Conservation (phyloP, 371 early-diverging fungal genomes). For the Lichtheimia ramosa region DNA sequence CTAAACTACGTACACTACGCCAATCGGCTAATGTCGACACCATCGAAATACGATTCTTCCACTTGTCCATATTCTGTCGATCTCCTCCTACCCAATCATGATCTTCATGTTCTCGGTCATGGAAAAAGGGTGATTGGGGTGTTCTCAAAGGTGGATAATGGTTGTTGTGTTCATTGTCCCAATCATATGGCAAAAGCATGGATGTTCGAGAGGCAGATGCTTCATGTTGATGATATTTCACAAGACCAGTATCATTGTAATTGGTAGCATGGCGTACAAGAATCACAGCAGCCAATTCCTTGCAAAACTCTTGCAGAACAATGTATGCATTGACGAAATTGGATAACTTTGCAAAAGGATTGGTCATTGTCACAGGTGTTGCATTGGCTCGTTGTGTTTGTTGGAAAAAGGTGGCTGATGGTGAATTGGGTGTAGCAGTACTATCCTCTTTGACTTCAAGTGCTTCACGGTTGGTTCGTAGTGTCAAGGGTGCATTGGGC, state of each 20-base stretch:
- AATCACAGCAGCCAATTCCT: slow-evolving; percentile 63
- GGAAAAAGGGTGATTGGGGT: slow-evolving; percentile 1
- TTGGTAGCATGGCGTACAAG: slow-evolving; percentile 57
- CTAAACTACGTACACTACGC: slow-evolving; percentile 43
- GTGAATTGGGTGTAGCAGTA: slow-evolving; percentile 20
- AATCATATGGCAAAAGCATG: slow-evolving; percentile 24
- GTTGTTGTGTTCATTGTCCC: slow-evolving; percentile 3
- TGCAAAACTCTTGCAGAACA: slow-evolving; percentile 67
- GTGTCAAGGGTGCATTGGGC: slow-evolving; percentile 26
- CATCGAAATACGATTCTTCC: slow-evolving; percentile 48
- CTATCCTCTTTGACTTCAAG: slow-evolving; percentile 9
- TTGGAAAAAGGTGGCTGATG: slow-evolving; percentile 46
- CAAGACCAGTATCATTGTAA: slow-evolving; percentile 37
- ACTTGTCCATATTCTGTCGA: slow-evolving; percentile 39
- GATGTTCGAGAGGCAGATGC: slow-evolving; percentile 13
- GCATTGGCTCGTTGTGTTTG: slow-evolving; percentile 48
- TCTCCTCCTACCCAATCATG: slow-evolving; percentile 13
- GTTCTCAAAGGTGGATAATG: neutral
- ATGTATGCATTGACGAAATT: slow-evolving; percentile 66
- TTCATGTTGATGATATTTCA: slow-evolving; percentile 29
- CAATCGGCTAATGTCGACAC: slow-evolving; percentile 45
- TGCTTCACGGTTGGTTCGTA: slow-evolving; percentile 11
- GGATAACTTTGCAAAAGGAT: slow-evolving; percentile 50
- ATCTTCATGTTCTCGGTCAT: slow-evolving; percentile 24
- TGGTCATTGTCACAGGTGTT: slow-evolving; percentile 54